These are phyloP conservation scores for Sesbania bispinosa DNA, from an alignment of 306 rosid genomes.

Conservation along the genomic window DNA sequence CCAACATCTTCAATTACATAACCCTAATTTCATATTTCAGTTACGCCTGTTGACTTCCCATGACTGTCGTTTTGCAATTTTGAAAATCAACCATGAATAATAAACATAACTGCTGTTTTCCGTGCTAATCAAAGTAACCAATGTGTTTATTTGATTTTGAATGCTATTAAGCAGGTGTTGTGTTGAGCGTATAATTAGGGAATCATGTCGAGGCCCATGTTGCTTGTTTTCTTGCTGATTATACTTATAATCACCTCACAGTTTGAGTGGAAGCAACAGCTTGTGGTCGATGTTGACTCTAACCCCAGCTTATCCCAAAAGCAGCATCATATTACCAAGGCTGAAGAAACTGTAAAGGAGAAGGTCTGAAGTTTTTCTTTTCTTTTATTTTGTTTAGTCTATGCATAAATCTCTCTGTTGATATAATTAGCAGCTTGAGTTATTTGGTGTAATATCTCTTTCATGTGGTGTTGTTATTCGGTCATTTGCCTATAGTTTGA, in stretches of 20 bases:
- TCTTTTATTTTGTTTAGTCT: not conserved
- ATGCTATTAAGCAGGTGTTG: constrained; percentile 43
- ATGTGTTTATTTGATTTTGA: constrained; percentile 3
- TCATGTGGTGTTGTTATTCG: too few relatives aligned
- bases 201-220: constrained; percentile 76
- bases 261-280: constrained; percentile 86
- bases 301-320: constrained; percentile 48
- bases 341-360: constrained; percentile 73
- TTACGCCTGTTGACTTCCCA: not conserved
- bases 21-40: constrained; percentile 23
- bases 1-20: not conserved
- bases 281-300: constrained; percentile 61
- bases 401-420: not conserved
- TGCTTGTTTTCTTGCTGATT: constrained; percentile 74
- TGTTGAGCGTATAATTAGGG: constrained; percentile 30
- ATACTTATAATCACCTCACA: constrained; percentile 85
- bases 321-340: constrained; percentile 56
- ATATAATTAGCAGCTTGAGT: not conserved
- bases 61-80: too few relatives aligned
- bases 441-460: not conserved
- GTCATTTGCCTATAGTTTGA: too few relatives aligned
- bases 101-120: not conserved
- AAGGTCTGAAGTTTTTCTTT: constrained; percentile 47
- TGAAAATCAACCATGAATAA: not conserved
- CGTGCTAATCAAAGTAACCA: not conserved